These are phyloP conservation scores for Allomyces arbusculus DNA, from an alignment of 192 early-diverging fungal species.

Conservation along the genomic window DNA sequence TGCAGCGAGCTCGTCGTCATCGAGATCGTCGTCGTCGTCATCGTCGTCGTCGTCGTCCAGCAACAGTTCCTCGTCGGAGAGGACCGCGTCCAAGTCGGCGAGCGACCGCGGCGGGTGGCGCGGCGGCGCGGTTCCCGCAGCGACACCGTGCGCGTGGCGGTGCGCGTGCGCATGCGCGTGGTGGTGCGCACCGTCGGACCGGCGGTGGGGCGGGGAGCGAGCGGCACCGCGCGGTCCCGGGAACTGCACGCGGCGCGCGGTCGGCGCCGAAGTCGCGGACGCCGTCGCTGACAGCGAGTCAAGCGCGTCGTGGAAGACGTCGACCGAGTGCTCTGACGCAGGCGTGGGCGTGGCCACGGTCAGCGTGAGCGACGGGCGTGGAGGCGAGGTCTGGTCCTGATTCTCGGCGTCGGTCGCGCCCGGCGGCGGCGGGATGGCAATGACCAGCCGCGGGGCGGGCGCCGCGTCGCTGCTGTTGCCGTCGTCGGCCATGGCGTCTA, in stretches of 20 bases:
- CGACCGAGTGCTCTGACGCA: neutral
- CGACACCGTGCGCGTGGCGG: neutral
- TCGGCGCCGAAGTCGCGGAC: neutral
- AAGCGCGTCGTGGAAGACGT: neutral
- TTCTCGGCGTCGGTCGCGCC: too few species aligned
- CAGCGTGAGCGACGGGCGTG: too few species aligned
- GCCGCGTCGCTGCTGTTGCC: too few species aligned
- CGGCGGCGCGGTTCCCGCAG: neutral
- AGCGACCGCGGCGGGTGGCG: neutral
- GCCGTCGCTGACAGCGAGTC: neutral
- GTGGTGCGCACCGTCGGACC: neutral
- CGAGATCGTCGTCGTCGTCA: neutral
- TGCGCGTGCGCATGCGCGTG: neutral
- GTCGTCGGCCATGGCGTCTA: too few species aligned
- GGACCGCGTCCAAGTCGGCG: neutral
- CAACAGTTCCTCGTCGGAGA: neutral
- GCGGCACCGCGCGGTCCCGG: neutral
- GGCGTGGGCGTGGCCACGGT: too few species aligned
- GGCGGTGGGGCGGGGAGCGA: neutral
- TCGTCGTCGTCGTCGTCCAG: neutral
- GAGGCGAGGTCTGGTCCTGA: too few species aligned
- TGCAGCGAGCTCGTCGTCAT: neutral
- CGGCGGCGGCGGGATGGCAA: too few species aligned
- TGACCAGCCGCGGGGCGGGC: too few species aligned
- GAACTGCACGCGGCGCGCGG: neutral